phyloP scores from a whole-genome alignment of 805 yeast genomes.

The Myxozyma melibiosi region DNA sequence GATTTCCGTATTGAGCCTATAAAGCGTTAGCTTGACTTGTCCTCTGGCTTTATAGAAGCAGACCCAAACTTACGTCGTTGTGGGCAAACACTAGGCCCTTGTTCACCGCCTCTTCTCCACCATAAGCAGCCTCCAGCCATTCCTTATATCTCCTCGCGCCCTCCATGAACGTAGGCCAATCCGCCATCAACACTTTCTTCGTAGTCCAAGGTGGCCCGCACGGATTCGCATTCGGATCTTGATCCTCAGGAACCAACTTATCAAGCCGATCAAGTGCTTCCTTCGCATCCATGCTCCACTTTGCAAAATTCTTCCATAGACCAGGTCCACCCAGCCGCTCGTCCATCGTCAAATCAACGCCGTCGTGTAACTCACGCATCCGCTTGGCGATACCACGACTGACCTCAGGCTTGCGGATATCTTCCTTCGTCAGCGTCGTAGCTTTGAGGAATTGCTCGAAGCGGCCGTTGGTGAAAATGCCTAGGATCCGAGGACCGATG shows the following conservation, averaged over 20 bases:
- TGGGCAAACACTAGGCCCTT: constrained; percentile 78
- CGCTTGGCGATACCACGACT: constrained; percentile 88
- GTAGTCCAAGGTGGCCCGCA: constrained; percentile 26
- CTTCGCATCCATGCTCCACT: constrained; percentile 64
- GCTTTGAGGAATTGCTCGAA: constrained; percentile 92
- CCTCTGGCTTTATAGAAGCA: not conserved
- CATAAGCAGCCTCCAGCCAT: constrained; percentile 63
- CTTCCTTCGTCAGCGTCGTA: constrained; percentile 68
- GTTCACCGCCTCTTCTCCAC: constrained; percentile 45
- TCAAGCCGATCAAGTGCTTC: constrained; percentile 48
- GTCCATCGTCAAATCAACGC: constrained; percentile 61
- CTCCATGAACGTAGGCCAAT: constrained; percentile 54
- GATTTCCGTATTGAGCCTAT: constrained; percentile 86
- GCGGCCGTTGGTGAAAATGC: constrained; percentile 89
- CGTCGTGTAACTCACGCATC: constrained; percentile 90
- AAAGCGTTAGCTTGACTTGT: not conserved
- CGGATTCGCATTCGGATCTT: not conserved
- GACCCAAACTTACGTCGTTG: constrained; percentile 59
- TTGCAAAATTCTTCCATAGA: constrained; percentile 67
- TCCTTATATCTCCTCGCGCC: constrained; percentile 56
- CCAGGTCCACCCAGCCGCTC: constrained; percentile 67
- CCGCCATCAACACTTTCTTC: constrained; percentile 39
- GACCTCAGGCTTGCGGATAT: constrained; percentile 73
- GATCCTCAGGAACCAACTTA: constrained; percentile 42
- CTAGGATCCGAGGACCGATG: constrained; percentile 87